Conservation (phyloP, 1,284 basidiomycete species). For the Puccinia triticina region DNA sequence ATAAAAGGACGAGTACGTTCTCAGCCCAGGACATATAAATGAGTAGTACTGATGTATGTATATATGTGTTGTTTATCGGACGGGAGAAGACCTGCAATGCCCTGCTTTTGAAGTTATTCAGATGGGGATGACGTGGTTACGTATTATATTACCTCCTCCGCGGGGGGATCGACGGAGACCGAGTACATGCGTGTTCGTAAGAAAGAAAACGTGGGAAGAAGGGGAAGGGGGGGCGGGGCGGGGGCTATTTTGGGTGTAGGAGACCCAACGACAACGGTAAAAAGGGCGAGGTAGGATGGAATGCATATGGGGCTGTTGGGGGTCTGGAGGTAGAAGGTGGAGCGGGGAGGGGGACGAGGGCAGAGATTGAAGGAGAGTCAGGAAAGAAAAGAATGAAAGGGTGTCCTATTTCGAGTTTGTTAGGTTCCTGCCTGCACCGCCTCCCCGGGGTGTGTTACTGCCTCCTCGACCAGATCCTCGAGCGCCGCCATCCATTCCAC, state of each 20-base stretch:
- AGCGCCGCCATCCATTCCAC: conserved; percentile 47
- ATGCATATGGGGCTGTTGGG: not conserved
- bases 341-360: not conserved
- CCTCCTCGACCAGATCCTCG: conserved; percentile 53
- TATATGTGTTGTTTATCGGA: not conserved
- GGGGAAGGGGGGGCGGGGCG: not conserved
- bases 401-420: not conserved
- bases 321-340: not conserved
- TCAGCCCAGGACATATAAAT: conserved; percentile 1
- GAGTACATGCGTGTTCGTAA: conserved; percentile 8
- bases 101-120: not conserved
- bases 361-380: not conserved
- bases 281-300: not conserved
- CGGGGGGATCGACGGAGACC: conserved; percentile 1
- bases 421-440: conserved; percentile 3
- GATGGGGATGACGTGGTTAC: not conserved
- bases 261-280: conserved; percentile 21
- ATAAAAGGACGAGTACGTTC: conserved; percentile 3
- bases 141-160: not conserved
- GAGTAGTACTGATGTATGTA: not conserved
- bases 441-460: conserved; percentile 35
- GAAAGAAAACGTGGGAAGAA: not conserved
- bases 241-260: not conserved
- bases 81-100: conserved; percentile 10
- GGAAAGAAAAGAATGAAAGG: not conserved